phyloP scores from a whole-genome alignment of 2,329 filamentous ascomycete species.

The Aphanocladium album region DNA sequence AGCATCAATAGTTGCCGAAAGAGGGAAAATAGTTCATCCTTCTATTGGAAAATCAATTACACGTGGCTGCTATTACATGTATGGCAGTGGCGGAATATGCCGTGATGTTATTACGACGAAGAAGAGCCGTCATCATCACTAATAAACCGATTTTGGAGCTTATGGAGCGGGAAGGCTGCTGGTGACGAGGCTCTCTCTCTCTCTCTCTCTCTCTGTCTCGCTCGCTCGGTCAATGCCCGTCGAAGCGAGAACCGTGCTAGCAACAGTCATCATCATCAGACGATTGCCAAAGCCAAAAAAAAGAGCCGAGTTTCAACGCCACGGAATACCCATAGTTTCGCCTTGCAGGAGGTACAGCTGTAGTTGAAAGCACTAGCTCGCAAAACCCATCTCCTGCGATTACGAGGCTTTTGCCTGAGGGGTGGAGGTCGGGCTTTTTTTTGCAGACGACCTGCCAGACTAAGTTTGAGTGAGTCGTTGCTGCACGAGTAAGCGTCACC shows the following conservation, averaged over 20 bases:
- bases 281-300: neutral
- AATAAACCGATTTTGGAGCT: no score
- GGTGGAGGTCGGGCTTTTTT: neutral
- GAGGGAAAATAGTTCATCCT: no score
- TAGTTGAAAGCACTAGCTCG: no score
- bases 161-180: neutral
- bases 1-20: no score
- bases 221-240: neutral
- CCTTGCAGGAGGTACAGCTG: neutral
- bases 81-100: no score
- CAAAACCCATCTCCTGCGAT: no score
- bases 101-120: no score
- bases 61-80: no score
- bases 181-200: neutral
- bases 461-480: neutral
- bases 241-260: neutral
- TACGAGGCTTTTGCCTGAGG: neutral
- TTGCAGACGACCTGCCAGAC: neutral
- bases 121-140: no score
- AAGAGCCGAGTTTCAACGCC: neutral
- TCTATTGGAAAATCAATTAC: no score
- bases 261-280: neutral
- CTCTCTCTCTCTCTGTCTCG: no score
- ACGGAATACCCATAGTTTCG: neutral
- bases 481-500: neutral